Percentiles rank a stretch among this genome's conserved stretches.
These are phyloP conservation scores for Colletotrichum lindemuthianum DNA, from an alignment of 2,329 filamentous ascomycete species.

Conservation along the genomic window DNA sequence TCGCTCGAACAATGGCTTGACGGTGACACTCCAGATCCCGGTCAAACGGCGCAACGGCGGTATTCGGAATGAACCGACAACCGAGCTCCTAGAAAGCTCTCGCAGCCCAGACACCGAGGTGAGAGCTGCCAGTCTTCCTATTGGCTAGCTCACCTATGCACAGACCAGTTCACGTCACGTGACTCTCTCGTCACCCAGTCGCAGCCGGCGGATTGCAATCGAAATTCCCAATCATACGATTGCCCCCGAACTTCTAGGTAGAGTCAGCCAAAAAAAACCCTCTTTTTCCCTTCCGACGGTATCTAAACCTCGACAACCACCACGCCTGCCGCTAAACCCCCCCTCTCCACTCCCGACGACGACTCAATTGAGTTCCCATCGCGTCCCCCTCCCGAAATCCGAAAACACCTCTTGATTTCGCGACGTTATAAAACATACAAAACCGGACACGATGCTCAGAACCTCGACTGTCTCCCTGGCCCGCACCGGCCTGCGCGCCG, in stretches of 20 bases:
- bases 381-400: constrained; percentile 33
- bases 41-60: constrained; percentile 22
- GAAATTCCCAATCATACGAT: constrained; percentile 38
- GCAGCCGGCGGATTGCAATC: constrained; percentile 35
- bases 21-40: constrained; percentile 4
- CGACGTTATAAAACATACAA: constrained; percentile 29
- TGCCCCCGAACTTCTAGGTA: constrained; percentile 35
- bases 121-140: constrained; percentile 18
- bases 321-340: constrained; percentile 1
- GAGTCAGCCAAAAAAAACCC: constrained; percentile 36
- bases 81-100: constrained; percentile 21
- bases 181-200: constrained; percentile 24
- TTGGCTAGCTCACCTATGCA: constrained; percentile 8
- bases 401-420: constrained; percentile 33
- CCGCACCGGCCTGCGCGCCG: constrained; percentile 56
- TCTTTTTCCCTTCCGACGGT: constrained; percentile 33
- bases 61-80: constrained; percentile 29
- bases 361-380: constrained; percentile 43
- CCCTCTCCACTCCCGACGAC: constrained; percentile 24
- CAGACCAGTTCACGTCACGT: constrained; percentile 15
- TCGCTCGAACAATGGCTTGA: too few species aligned
- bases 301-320: constrained; percentile 13
- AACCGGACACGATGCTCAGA: constrained; percentile 60
- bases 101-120: constrained; percentile 24
- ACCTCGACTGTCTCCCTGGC: constrained; percentile 62